These are phyloP conservation scores for Nitzschia sp. DNA, from an alignment of 108 stramenopile species.

Conservation along the genomic window DNA sequence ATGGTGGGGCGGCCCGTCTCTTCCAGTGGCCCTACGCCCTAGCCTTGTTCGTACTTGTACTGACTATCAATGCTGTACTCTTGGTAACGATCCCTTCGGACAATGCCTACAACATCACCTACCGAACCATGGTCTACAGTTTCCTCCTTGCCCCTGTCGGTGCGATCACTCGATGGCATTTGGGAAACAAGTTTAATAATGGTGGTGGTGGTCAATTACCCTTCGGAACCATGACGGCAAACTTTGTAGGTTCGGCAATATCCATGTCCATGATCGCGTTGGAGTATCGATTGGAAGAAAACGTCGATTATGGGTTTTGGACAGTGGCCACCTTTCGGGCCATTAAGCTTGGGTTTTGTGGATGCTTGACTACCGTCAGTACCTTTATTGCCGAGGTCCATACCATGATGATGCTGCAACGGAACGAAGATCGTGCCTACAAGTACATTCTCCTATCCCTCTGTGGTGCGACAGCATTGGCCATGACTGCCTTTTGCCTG, in stretches of 20 bases:
- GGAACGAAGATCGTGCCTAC: constrained; percentile 33
- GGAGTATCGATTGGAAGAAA: constrained; percentile 21
- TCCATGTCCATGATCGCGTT: constrained; percentile 35
- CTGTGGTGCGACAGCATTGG: not conserved
- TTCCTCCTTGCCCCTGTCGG: constrained; percentile 54
- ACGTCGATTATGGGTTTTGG: constrained; percentile 30
- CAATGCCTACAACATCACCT: constrained; percentile 30
- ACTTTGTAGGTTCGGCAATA: constrained; percentile 46
- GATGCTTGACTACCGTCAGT: constrained; percentile 66
- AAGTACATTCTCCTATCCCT: constrained; percentile 36
- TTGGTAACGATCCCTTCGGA: constrained; percentile 2
- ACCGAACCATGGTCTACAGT: constrained; percentile 40
- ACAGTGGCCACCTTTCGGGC: constrained; percentile 34
- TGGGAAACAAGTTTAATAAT: constrained; percentile 36
- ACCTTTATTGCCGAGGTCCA: constrained; percentile 61
- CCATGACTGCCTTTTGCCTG: constrained; percentile 20
- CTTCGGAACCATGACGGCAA: constrained; percentile 58
- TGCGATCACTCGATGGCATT: constrained; percentile 55
- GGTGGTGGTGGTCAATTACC: constrained; percentile 42
- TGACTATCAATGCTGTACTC: not conserved
- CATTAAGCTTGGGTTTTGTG: constrained; percentile 59
- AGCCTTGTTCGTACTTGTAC: not conserved
- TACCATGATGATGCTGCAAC: constrained; percentile 3
- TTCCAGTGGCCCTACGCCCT: constrained; percentile 1
- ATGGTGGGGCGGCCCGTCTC: not conserved